Conservation (phyloP, 345 rosid genomes). For the Populus simonii region DNA sequence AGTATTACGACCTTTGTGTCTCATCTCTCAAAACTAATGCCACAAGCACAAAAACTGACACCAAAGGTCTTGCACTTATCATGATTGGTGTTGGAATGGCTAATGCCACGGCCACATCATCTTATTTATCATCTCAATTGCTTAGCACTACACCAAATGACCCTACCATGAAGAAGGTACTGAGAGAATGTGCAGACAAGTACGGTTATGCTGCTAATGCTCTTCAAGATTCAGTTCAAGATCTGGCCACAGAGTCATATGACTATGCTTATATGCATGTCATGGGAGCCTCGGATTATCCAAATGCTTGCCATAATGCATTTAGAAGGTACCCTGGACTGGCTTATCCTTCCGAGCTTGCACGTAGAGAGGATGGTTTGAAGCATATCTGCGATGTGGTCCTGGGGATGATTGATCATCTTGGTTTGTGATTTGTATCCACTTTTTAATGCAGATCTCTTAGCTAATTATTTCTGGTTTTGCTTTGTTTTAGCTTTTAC, state of each 20-base stretch:
- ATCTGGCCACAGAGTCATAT: slow-evolving; percentile 49
- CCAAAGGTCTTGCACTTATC: slow-evolving; percentile 61
- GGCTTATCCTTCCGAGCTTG: slow-evolving; percentile 62
- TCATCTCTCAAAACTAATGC: slow-evolving; percentile 69
- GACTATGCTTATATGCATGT: slow-evolving; percentile 72
- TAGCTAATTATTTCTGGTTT: no score
- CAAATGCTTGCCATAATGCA: slow-evolving; percentile 57
- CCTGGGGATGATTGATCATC: slow-evolving; percentile 55
- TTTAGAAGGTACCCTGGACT: slow-evolving; percentile 45
- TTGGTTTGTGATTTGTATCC: slow-evolving; percentile 18
- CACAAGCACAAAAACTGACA: slow-evolving; percentile 48
- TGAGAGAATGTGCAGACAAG: slow-evolving; percentile 66
- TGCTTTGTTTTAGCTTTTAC: no score
- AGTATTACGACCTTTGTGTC: slow-evolving; percentile 64
- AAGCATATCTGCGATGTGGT: slow-evolving; percentile 69
- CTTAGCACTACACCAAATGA: slow-evolving; percentile 23
- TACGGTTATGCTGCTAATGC: slow-evolving; percentile 58
- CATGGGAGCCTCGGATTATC: slow-evolving; percentile 69
- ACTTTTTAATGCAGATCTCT: background rate
- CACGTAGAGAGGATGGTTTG: slow-evolving; percentile 55
- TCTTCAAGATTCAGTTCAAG: slow-evolving; percentile 42
- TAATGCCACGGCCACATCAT: slow-evolving; percentile 69
- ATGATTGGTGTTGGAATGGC: slow-evolving; percentile 53
- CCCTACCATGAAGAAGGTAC: slow-evolving; percentile 32
- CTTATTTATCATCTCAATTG: slow-evolving; percentile 46